Evolutionary conservation across 2,329 filamentous ascomycete genomes (phyloP).

Genomic region (Xylariaceae sp.): DNA sequence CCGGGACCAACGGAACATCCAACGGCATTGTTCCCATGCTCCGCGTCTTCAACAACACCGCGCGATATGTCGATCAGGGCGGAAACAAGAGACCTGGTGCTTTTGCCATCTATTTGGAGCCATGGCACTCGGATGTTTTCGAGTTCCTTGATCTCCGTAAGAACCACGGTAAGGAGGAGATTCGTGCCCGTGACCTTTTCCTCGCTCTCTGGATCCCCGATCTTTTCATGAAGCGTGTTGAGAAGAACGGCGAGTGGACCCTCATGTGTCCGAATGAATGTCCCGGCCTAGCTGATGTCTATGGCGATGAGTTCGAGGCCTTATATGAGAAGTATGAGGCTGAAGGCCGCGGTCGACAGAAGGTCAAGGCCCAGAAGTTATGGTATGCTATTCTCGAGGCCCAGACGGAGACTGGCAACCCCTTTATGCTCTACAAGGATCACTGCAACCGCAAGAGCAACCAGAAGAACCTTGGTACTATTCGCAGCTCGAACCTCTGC

Average conservation of each 20-base stretch:
- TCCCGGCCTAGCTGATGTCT: slow-evolving; percentile 91
- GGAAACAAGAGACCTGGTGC: slow-evolving; percentile 99
- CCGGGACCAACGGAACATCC: slow-evolving; percentile 95
- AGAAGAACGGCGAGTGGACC: slow-evolving; percentile 96
- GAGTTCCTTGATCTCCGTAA: slow-evolving; percentile 97
- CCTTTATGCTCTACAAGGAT: slow-evolving; percentile 99
- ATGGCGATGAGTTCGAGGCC: slow-evolving; percentile 95
- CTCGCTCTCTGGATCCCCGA: slow-evolving; percentile 98
- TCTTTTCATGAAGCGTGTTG: slow-evolving; percentile 99
- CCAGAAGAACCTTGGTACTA: slow-evolving; percentile 99
- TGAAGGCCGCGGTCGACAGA: slow-evolving; percentile 85
- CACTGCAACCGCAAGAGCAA: slow-evolving; percentile 98
- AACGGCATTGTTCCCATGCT: slow-evolving; percentile 98
- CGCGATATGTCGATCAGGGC: slow-evolving; percentile 97
- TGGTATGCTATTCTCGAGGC: slow-evolving; percentile 99
- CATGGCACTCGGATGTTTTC: slow-evolving; percentile 97
- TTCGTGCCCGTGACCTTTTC: slow-evolving; percentile 95
- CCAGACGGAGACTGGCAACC: slow-evolving; percentile 98
- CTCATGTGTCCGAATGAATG: slow-evolving; percentile 98
- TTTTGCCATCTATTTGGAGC: slow-evolving; percentile 98
- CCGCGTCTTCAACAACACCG: slow-evolving; percentile 98
- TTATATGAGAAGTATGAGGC: slow-evolving; percentile 92
- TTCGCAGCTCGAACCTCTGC: slow-evolving; percentile 98
- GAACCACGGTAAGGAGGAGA: slow-evolving; percentile 99
- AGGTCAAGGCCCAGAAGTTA: slow-evolving; percentile 95